phyloP scores from a whole-genome alignment of 179 eudicot species.

The Drosera spatulata region DNA sequence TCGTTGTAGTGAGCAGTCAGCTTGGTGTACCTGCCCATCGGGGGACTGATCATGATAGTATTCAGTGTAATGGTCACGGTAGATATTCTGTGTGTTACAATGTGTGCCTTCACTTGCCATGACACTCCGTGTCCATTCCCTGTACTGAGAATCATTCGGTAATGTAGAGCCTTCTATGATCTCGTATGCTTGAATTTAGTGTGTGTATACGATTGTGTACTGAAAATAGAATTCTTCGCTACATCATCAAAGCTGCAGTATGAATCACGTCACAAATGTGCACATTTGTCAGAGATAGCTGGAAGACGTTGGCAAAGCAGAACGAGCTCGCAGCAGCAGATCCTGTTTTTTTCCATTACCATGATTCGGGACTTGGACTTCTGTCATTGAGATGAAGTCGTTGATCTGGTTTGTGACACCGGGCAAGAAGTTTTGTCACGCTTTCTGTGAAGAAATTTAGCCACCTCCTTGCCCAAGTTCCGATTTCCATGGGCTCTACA shows the following conservation, averaged over 20 bases:
- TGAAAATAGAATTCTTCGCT: too few species aligned
- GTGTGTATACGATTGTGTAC: background rate
- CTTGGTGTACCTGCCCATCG: constrained; percentile 88
- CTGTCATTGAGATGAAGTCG: constrained; percentile 48
- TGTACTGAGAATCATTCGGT: too few species aligned
- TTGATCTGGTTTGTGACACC: constrained; percentile 5
- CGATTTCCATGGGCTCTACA: constrained; percentile 51
- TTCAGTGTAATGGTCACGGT: constrained; percentile 18
- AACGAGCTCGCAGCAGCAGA: too few species aligned
- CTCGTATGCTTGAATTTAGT: background rate
- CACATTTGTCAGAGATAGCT: too few species aligned
- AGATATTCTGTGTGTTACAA: background rate
- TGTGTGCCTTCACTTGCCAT: background rate
- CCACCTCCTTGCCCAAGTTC: constrained; percentile 48
- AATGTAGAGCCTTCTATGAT: background rate
- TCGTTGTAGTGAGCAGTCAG: constrained; percentile 92
- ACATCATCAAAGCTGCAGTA: too few species aligned
- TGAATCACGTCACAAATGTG: too few species aligned
- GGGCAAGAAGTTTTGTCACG: too few species aligned
- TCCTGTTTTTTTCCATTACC: too few species aligned
- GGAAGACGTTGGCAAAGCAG: too few species aligned
- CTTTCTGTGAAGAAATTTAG: constrained; percentile 23
- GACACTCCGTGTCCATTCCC: background rate
- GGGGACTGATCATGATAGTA: constrained; percentile 54
- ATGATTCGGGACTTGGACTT: too few species aligned